Conservation (phyloP, 1,284 basidiomycete genomes). For the Vanrija sp. region DNA sequence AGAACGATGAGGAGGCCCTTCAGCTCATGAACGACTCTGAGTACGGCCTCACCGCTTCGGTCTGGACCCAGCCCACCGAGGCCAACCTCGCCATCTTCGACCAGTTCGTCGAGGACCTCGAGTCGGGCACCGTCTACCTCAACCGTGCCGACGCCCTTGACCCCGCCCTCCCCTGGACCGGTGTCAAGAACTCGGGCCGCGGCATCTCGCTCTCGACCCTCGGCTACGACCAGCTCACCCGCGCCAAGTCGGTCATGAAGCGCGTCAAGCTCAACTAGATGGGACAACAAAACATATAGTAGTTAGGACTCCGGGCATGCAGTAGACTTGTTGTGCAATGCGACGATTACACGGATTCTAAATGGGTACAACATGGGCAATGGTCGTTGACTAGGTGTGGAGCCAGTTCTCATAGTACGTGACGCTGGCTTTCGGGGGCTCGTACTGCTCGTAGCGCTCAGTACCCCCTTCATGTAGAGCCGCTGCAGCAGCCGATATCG, state of each 20-base stretch:
- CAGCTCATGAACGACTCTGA: conserved; percentile 92
- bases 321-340: background rate
- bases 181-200: conserved; percentile 86
- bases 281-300: background rate
- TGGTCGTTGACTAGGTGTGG: conserved; percentile 2
- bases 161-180: conserved; percentile 88
- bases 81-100: conserved; percentile 61
- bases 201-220: conserved; percentile 85
- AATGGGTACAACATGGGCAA: background rate
- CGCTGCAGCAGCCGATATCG: background rate
- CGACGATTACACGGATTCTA: background rate
- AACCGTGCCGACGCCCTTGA: conserved; percentile 89
- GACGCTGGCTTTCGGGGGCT: conserved; percentile 16
- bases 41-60: conserved; percentile 86
- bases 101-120: conserved; percentile 65
- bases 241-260: conserved; percentile 21
- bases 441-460: conserved; percentile 7
- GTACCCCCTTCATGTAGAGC: background rate
- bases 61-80: conserved; percentile 76
- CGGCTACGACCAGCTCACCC: conserved; percentile 45
- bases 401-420: conserved; percentile 31
- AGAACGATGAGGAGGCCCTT: conserved; percentile 67
- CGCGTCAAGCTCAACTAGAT: conserved; percentile 11
- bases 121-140: conserved; percentile 85
- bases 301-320: background rate